phyloP scores from a whole-genome alignment of 2,329 filamentous ascomycete species.

The Botrytis byssoidea region DNA sequence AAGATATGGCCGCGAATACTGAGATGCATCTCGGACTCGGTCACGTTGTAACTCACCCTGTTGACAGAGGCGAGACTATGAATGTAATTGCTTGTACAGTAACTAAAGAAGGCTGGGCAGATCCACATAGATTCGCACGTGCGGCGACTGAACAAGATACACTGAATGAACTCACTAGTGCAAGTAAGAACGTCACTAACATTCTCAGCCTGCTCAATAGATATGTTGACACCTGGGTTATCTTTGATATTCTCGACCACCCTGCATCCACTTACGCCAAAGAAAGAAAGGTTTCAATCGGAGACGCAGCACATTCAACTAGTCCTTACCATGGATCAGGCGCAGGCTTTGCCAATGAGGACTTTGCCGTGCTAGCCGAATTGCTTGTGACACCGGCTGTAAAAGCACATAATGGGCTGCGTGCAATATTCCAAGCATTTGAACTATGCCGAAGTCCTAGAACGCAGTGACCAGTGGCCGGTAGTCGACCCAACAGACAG shows the following conservation, averaged over 20 bases:
- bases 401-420: constrained; percentile 35
- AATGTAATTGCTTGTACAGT: constrained; percentile 45
- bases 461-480: constrained; percentile 21
- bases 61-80: constrained; percentile 50
- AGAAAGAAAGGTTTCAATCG: constrained; percentile 48
- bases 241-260: constrained; percentile 45
- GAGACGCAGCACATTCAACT: constrained; percentile 62
- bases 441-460: constrained; percentile 44
- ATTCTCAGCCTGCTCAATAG: constrained; percentile 26
- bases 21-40: constrained; percentile 52
- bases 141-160: constrained; percentile 40
- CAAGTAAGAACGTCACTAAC: constrained; percentile 32
- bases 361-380: constrained; percentile 46
- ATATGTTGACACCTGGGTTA: constrained; percentile 47
- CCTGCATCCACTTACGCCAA: constrained; percentile 39
- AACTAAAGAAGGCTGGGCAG: constrained; percentile 37
- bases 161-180: constrained; percentile 39
- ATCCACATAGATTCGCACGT: constrained; percentile 40
- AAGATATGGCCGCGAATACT: constrained; percentile 48
- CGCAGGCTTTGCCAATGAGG: constrained; percentile 56
- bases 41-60: constrained; percentile 61
- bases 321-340: constrained; percentile 60
- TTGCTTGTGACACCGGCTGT: constrained; percentile 49
- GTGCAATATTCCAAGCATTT: constrained; percentile 47
- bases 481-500: constrained; percentile 36